Evolutionary conservation across 352 stramenopile species (phyloP).

Genomic region (Phytophthora sp.): DNA sequence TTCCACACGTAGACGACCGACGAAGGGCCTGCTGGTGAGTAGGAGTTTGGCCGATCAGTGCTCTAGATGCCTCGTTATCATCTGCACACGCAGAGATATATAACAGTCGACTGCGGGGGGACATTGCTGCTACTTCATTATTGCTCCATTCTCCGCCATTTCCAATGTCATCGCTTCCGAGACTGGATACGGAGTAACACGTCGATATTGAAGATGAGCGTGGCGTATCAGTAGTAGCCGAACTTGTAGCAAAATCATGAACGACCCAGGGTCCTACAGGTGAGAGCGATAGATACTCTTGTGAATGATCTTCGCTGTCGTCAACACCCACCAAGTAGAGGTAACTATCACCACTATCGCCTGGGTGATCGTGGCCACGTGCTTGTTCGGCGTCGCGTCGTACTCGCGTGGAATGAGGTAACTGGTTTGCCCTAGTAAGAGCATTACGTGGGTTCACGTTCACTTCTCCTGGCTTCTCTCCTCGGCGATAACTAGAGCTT

Average conservation of each 20-base stretch:
- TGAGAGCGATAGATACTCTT: conserved; percentile 33
- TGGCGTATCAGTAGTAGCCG: neutral
- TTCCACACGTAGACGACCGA: conserved; percentile 22
- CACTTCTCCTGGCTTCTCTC: neutral
- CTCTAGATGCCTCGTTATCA: conserved; percentile 11
- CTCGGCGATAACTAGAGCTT: conserved; percentile 1
- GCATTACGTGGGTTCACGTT: conserved; percentile 17
- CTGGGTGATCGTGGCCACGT: neutral
- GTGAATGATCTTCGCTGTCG: conserved; percentile 8
- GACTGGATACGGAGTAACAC: conserved; percentile 25
- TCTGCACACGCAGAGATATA: conserved; percentile 60
- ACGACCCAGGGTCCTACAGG: conserved; percentile 60
- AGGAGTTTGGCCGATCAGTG: neutral
- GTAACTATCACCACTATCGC: conserved; percentile 18
- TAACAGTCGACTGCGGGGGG: conserved; percentile 63
- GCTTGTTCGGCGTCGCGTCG: neutral
- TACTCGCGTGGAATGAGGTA: neutral
- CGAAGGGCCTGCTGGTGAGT: conserved; percentile 3
- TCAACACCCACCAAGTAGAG: conserved; percentile 34
- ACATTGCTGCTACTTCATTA: conserved; percentile 38
- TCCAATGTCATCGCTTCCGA: conserved; percentile 26
- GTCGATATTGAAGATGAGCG: conserved; percentile 31
- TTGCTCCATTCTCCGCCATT: conserved; percentile 17
- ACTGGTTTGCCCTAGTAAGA: conserved; percentile 1
- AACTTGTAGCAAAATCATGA: conserved; percentile 18